These are phyloP conservation scores for Globisporangium perplexum DNA, from an alignment of 352 stramenopile species.

Conservation along the genomic window DNA sequence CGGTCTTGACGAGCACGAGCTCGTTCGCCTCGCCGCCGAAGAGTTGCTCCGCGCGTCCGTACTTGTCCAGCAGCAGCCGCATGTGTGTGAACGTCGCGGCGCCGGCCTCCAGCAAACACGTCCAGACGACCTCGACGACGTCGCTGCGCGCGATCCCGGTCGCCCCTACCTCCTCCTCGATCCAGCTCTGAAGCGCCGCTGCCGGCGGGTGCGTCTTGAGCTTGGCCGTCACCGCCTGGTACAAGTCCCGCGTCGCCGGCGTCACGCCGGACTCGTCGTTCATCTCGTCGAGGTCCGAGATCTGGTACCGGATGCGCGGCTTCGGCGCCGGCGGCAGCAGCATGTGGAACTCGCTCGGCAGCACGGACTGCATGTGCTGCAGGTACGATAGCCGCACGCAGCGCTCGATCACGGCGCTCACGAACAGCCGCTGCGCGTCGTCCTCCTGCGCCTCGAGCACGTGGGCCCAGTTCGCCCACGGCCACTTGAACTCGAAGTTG, in stretches of 20 bases:
- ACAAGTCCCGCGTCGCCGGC: slow-evolving; percentile 35
- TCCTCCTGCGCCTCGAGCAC: slow-evolving; percentile 76
- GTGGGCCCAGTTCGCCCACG: slow-evolving; percentile 70
- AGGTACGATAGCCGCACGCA: slow-evolving; percentile 82
- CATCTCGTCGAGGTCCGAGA: slow-evolving; percentile 6
- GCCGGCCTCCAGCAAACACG: slow-evolving; percentile 67
- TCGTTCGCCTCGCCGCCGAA: slow-evolving; percentile 44
- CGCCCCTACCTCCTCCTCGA: slow-evolving; percentile 44
- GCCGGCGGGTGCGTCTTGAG: slow-evolving; percentile 63
- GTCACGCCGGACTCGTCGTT: slow-evolving; percentile 21
- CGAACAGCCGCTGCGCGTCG: slow-evolving; percentile 77
- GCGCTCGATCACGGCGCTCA: slow-evolving; percentile 78
- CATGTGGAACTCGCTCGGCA: slow-evolving; percentile 72
- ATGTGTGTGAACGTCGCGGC: slow-evolving; percentile 82
- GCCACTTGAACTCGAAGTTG: slow-evolving; percentile 88
- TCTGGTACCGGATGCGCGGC: slow-evolving; percentile 58
- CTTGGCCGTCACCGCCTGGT: slow-evolving; percentile 53
- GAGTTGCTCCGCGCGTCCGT: slow-evolving; percentile 43
- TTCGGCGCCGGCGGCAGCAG: slow-evolving; percentile 68
- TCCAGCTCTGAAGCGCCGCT: slow-evolving; percentile 43
- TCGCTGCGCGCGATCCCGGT: slow-evolving; percentile 37
- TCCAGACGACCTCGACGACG: slow-evolving; percentile 71
- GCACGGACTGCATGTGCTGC: slow-evolving; percentile 75
- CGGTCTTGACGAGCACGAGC: slow-evolving; percentile 59
- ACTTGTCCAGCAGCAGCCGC: slow-evolving; percentile 75